A percentile compares a stretch with the other conserved stretches of the same genome.
Evolutionary conservation across 1,284 basidiomycete species (phyloP).

Genomic region (Ceratobasidium papillatum): DNA sequence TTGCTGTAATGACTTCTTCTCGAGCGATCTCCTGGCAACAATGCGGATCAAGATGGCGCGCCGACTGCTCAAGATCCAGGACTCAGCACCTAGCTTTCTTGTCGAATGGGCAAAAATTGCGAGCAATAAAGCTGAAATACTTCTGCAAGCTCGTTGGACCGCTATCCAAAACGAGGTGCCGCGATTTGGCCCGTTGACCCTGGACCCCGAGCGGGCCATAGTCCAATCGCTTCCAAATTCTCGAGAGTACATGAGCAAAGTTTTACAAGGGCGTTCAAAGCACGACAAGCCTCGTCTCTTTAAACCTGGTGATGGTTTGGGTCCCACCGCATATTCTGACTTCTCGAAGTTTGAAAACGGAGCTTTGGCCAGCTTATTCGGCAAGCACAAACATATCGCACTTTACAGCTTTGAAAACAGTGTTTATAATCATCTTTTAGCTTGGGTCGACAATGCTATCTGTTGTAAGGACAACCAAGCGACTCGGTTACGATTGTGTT

Average conservation of each 20-base stretch:
- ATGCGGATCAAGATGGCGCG: constrained; percentile 54
- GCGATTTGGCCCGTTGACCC: background rate
- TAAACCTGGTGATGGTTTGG: background rate
- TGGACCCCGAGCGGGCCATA: constrained; percentile 47
- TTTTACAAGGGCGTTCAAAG: background rate
- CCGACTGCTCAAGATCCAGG: constrained; percentile 54
- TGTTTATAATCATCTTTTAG: background rate
- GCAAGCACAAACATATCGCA: background rate
- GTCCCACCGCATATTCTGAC: background rate
- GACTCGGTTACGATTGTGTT: too few relatives aligned
- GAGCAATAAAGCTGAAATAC: constrained; percentile 39
- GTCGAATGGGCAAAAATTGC: constrained; percentile 43
- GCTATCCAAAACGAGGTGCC: background rate
- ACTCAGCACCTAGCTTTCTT: constrained; percentile 45
- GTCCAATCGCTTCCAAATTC: constrained; percentile 51
- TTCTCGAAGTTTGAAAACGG: background rate
- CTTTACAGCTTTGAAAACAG: constrained; percentile 12
- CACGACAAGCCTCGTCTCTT: background rate
- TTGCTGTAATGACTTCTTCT: constrained; percentile 1
- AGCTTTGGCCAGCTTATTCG: background rate
- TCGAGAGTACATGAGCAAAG: constrained; percentile 48
- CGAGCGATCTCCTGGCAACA: constrained; percentile 52
- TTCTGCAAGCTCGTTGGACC: constrained; percentile 51
- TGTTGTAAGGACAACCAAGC: too few relatives aligned
- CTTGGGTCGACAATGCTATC: background rate